Evolutionary conservation across 768 basidiomycete genomes (phyloP).

Genomic region (Mycena kentingensis): DNA sequence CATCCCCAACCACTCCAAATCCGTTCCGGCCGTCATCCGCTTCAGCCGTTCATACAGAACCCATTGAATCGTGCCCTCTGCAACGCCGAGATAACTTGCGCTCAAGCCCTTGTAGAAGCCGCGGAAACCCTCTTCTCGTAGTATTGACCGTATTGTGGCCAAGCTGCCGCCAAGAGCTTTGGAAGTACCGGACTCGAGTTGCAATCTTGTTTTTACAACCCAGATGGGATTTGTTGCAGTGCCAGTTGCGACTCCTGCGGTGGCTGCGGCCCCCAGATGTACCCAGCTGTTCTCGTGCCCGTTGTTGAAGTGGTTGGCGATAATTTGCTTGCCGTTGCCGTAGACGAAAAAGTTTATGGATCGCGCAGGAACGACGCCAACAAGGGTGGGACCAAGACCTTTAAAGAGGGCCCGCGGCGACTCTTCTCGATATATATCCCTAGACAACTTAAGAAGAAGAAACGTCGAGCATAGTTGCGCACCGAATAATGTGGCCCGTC

Average conservation of each 20-base stretch:
- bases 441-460: conserved; percentile 30
- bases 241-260: conserved; percentile 85
- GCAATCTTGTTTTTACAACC: conserved; percentile 97
- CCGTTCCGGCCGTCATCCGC: conserved; percentile 53
- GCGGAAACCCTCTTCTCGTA: conserved; percentile 75
- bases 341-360: conserved; percentile 99
- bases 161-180: conserved; percentile 53
- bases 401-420: conserved; percentile 89
- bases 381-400: conserved; percentile 90
- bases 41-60: conserved; percentile 93
- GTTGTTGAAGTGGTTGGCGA: conserved; percentile 80
- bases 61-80: conserved; percentile 97
- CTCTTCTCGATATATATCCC: conserved; percentile 87
- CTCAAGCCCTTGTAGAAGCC: conserved; percentile 96
- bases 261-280: conserved; percentile 82
- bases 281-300: conserved; percentile 82
- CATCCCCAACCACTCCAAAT: conserved; percentile 78
- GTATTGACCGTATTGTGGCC: conserved; percentile 69
- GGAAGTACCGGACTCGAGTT: conserved; percentile 48
- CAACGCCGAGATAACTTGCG: conserved; percentile 93
- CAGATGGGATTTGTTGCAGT: conserved; percentile 97
- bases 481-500: conserved; percentile 89
- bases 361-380: conserved; percentile 93
- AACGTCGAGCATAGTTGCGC: conserved; percentile 23
- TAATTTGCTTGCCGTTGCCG: conserved; percentile 92